A percentile compares a stretch with the other conserved stretches of the same genome.
These are phyloP conservation scores for Marasmius sp. DNA, from an alignment of 1,284 basidiomycete species.

Conservation along the genomic window DNA sequence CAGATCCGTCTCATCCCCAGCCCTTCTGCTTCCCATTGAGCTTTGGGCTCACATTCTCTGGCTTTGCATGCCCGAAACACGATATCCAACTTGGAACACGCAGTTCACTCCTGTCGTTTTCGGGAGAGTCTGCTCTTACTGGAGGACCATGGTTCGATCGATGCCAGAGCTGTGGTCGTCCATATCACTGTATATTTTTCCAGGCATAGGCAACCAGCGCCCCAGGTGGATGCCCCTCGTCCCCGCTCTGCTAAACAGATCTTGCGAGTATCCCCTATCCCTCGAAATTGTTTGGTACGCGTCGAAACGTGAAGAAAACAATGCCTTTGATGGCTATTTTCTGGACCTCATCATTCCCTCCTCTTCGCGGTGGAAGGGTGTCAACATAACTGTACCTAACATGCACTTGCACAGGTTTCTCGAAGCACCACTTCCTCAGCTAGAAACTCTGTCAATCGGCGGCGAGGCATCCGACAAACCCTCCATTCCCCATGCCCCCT, in stretches of 20 bases:
- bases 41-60: constrained; percentile 23
- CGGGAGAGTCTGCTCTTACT: constrained; percentile 24
- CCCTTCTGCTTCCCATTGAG: constrained; percentile 1
- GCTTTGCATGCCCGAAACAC: constrained; percentile 20
- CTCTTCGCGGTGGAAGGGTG: background rate
- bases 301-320: background rate
- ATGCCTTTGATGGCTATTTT: background rate
- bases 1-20: background rate
- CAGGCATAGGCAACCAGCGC: constrained; percentile 5
- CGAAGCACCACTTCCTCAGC: background rate
- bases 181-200: constrained; percentile 18
- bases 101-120: constrained; percentile 21
- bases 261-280: background rate
- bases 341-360: background rate
- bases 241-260: background rate
- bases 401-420: background rate
- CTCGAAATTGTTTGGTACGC: background rate
- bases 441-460: background rate
- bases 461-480: background rate
- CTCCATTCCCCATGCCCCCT: background rate
- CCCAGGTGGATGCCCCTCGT: background rate
- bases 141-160: constrained; percentile 23
- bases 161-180: constrained; percentile 26
- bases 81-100: constrained; percentile 19
- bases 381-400: background rate